Percentiles rank a stretch among this genome's conserved stretches.
Evolutionary conservation across 2,329 filamentous ascomycete species (phyloP).

Genomic region (Claviceps sp.): DNA sequence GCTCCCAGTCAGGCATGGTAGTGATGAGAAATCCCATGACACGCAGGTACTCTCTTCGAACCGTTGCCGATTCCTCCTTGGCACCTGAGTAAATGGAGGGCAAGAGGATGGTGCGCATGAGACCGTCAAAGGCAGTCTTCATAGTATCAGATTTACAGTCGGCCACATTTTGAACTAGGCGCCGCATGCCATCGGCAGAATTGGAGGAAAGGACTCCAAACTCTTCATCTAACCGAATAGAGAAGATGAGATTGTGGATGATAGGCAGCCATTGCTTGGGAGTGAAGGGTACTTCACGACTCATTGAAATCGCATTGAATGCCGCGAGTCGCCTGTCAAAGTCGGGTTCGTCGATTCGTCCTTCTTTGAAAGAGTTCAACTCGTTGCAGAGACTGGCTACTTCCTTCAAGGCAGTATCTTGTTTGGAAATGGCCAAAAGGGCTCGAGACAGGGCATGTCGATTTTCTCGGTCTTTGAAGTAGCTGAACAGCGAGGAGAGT

Average conservation of each 20-base stretch:
- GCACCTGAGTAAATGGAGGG: constrained; percentile 66
- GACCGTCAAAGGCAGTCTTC: constrained; percentile 34
- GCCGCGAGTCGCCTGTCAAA: constrained; percentile 70
- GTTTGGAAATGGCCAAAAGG: constrained; percentile 54
- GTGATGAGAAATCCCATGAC: constrained; percentile 69
- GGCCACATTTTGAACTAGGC: constrained; percentile 56
- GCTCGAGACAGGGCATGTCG: constrained; percentile 62
- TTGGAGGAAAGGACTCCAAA: constrained; percentile 69
- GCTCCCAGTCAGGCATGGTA: constrained; percentile 53
- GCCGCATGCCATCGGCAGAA: constrained; percentile 65
- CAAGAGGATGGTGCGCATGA: constrained; percentile 54
- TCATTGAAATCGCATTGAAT: constrained; percentile 57
- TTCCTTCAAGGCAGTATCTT: constrained; percentile 44
- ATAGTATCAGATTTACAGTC: constrained; percentile 21
- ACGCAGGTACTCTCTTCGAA: constrained; percentile 68
- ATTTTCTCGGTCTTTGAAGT: constrained; percentile 72
- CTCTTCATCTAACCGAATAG: constrained; percentile 75
- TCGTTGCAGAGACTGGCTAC: constrained; percentile 60
- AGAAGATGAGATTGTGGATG: constrained; percentile 80
- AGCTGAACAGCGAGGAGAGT: constrained; percentile 71
- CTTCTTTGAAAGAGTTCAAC: constrained; percentile 65
- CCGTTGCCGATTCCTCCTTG: constrained; percentile 66
- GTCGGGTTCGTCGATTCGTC: constrained; percentile 71
- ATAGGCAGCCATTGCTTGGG: constrained; percentile 74
- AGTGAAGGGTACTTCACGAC: constrained; percentile 45